Conservation (phyloP, 805 yeast genomes). For the Brettanomyces sp. region DNA sequence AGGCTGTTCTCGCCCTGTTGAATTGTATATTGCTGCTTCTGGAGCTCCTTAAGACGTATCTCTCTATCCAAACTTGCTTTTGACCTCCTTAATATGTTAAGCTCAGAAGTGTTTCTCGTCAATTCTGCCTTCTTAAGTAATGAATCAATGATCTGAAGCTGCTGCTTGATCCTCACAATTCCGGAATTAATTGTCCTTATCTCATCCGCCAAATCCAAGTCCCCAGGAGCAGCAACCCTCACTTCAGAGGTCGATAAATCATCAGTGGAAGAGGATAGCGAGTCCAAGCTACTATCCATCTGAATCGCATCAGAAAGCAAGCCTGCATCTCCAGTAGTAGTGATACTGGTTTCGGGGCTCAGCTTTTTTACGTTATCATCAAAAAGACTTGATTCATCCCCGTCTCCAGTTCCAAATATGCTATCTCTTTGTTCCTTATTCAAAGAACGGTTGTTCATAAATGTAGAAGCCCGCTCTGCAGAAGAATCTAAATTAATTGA, state of each 20-base stretch:
- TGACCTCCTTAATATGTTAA: conserved; percentile 61
- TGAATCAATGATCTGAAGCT: conserved; percentile 55
- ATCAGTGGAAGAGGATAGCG: conserved; percentile 8
- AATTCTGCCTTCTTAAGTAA: conserved; percentile 74
- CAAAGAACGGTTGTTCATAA: too few species aligned
- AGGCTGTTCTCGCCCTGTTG: conserved; percentile 77
- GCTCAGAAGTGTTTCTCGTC: conserved; percentile 64
- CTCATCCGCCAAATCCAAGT: conserved; percentile 54
- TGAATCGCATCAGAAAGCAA: too few species aligned
- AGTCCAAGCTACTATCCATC: conserved; percentile 7
- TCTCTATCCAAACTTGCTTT: conserved; percentile 59
- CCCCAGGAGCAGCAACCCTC: conserved; percentile 59
- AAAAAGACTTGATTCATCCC: conserved; percentile 9
- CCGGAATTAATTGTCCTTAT: conserved; percentile 50
- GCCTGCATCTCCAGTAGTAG: too few species aligned
- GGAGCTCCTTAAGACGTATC: conserved; percentile 61
- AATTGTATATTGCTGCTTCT: conserved; percentile 70
- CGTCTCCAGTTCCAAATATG: not conserved
- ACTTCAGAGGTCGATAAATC: conserved; percentile 19
- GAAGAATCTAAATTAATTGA: not conserved
- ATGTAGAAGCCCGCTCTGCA: not conserved
- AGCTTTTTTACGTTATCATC: conserved; percentile 2
- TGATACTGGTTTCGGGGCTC: not conserved
- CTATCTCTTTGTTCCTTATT: not conserved
- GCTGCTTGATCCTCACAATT: conserved; percentile 50